These are phyloP conservation scores for Penicillium lagena DNA, from an alignment of 495 filamentous ascomycete genomes.

Conservation along the genomic window DNA sequence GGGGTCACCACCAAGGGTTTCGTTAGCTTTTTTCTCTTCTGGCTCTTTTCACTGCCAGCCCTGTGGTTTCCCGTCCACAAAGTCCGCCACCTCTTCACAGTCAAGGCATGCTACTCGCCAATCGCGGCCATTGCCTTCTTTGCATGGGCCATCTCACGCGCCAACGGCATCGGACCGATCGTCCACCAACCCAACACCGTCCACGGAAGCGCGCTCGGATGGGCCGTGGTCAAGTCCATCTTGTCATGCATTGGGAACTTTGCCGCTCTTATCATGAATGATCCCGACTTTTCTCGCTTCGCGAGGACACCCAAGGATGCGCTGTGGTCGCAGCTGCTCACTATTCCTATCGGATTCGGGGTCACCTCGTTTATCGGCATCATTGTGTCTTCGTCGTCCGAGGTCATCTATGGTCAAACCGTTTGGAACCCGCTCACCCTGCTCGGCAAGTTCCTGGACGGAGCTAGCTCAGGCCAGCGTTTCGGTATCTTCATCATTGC, in stretches of 20 bases:
- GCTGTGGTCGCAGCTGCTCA: constrained; percentile 82
- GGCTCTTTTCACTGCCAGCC: constrained; percentile 71
- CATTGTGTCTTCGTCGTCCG: constrained; percentile 81
- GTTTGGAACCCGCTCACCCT: constrained; percentile 87
- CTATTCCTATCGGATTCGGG: constrained; percentile 82
- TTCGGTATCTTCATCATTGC: constrained; percentile 88
- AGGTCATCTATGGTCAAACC: constrained; percentile 65
- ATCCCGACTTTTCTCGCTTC: constrained; percentile 88
- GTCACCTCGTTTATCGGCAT: constrained; percentile 91
- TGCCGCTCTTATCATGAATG: constrained; percentile 70
- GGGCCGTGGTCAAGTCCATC: constrained; percentile 76
- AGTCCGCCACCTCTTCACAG: constrained; percentile 80
- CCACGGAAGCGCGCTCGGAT: constrained; percentile 65
- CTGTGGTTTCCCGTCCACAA: constrained; percentile 66
- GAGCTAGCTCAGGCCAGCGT: constrained; percentile 68
- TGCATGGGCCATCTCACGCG: constrained; percentile 81
- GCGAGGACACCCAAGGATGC: constrained; percentile 74
- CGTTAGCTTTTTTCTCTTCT: constrained; percentile 79
- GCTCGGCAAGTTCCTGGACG: constrained; percentile 63
- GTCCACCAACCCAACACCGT: constrained; percentile 60
- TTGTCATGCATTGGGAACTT: constrained; percentile 93
- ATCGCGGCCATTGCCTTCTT: constrained; percentile 80
- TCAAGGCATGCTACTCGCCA: constrained; percentile 82
- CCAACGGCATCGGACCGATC: constrained; percentile 81
- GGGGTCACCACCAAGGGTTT: constrained; percentile 74